Base-by-base conservation (phyloP, 2,329 filamentous ascomycete species). In the Hymenotorrendiella dingleyae region DNA sequence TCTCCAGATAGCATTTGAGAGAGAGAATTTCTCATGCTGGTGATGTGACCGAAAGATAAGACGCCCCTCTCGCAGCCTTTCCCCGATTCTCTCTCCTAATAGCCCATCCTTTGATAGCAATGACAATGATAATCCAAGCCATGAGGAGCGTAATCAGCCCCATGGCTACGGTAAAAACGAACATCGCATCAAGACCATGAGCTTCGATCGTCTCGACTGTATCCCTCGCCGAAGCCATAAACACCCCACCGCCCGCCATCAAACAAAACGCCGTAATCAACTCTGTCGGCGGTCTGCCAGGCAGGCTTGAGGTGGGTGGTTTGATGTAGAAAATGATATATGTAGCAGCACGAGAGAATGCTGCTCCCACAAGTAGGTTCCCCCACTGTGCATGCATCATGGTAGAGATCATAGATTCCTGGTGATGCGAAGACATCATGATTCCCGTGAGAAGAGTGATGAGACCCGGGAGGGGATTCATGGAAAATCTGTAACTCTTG, bases 321-420 rank as follows among this genome's bases (percentile, higher is more conserved):
- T 80, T 81, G 40, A 96, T 68, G 63, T 84, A 97, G 45, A 87
- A 66, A 29, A 90, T 66, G 4, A 93, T 64, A 62, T 96, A 97
- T 6, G 89, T 94, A 43, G 86, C 67, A 2, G 73, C 80, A 35
- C 91, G 80, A 19, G 88, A 82, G 45, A 94, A 72, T 0, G 89
- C 83, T 42, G 88, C 90, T 20, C 83, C 88, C 35, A 86, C 75
- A 40, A 97, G 74, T 53, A 97, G 74, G 57, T 80, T 81, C 20
- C 91, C 91, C 91, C 91, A 97, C 64, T 96, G 90, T 60, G 83
- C 83, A 67, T 97, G 91, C 36, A 97, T 77, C 86, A 93, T 95
- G 53, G 81, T 86, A 8, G 88, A 91, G 35, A 89, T 74, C 82
- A 88, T 87, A 46, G 80, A 86, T 21, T 71, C 63, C 47, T 62